Conservation (phyloP, 2,329 filamentous ascomycete genomes). For the Aspergillus sp. region DNA sequence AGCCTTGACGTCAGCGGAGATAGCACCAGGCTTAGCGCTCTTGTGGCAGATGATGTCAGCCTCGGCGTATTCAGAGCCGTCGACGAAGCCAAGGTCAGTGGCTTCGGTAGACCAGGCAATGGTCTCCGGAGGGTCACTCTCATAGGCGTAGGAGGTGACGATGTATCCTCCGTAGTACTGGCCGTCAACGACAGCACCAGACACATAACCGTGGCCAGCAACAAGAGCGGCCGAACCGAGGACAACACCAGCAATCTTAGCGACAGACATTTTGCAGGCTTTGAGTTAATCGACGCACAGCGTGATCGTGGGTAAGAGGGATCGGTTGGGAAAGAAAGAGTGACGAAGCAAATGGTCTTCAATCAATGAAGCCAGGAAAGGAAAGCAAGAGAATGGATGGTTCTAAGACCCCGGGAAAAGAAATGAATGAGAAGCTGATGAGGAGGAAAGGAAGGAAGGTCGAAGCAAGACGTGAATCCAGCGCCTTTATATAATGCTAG, state of each 20-base stretch:
- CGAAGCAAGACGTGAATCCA: neutral
- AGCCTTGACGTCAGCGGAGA: conserved; percentile 60
- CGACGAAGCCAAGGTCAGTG: conserved; percentile 57
- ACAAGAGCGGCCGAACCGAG: conserved; percentile 40
- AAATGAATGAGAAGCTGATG: conserved; percentile 36
- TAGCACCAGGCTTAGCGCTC: conserved; percentile 52
- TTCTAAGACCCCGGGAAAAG: conserved; percentile 27
- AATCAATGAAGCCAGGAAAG: conserved; percentile 36
- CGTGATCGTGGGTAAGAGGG: conserved; percentile 26
- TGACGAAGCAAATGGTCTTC: conserved; percentile 34
- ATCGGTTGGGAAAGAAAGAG: conserved; percentile 28
- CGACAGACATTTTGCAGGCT: conserved; percentile 33
- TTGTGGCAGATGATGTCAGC: conserved; percentile 65
- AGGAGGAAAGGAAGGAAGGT: conserved; percentile 19
- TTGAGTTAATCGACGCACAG: conserved; percentile 32
- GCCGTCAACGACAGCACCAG: conserved; percentile 38
- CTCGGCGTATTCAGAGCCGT: conserved; percentile 48
- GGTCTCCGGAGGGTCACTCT: conserved; percentile 39
- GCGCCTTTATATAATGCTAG: conserved; percentile 20
- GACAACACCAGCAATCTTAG: conserved; percentile 35
- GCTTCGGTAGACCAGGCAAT: conserved; percentile 59
- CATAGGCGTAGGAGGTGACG: conserved; percentile 38
- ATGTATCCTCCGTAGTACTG: conserved; percentile 46
- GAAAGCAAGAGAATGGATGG: conserved; percentile 32
- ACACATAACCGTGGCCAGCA: conserved; percentile 43